Evolutionary conservation across 1,139 yeast genomes (phyloP), one percentile per base, ranked within the genome.

Genomic region (Candida sanyaensis): DNA sequence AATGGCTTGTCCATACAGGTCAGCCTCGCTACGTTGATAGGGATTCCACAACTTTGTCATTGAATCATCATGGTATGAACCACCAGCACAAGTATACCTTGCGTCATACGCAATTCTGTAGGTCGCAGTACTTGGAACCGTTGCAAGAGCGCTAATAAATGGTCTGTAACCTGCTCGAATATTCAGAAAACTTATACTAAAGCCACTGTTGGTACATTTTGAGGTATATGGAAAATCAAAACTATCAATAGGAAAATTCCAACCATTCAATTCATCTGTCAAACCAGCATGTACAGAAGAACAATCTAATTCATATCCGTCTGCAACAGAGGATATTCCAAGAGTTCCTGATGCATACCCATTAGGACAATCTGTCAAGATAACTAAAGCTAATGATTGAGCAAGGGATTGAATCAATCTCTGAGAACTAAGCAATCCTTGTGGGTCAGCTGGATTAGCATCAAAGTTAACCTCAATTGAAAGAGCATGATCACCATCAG

Each of bases 401-500:
- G 13, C 40, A 37, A 27, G 40, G 5, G 40, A 37, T 37, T 37
- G 40, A 9, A 37, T 37, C 11, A 37, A 11, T 37, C 30, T 37
- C 23, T 37, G 40, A 8, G 21, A 12, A 26, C 10, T 37, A 26
- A 37, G 21, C 8, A 37, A 24, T 26, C 13, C 30, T 4, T 30
- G 6, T 12, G 40, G 21, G n/a, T 37, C 40, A 26, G 37, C 37
- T 5, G 36, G 28, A 9, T 23, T 23, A 3, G 50, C 46, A 7
- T 38, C 41, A 46, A 64, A 63, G 13, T 29, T 47, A 1, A 57
- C 61, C 2, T 53, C 38, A 12, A 49, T 52, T 5, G 63, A 40
- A 11, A 68, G 41, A 8, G 38, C 11, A n/a, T 56, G 59, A 17
- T 37, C 43, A 26, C 74, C 73, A 53, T 66, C 72, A 5, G 38